phyloP scores from a whole-genome alignment of 176 grass and related monocot species.

The Hordeum vulgare region DNA sequence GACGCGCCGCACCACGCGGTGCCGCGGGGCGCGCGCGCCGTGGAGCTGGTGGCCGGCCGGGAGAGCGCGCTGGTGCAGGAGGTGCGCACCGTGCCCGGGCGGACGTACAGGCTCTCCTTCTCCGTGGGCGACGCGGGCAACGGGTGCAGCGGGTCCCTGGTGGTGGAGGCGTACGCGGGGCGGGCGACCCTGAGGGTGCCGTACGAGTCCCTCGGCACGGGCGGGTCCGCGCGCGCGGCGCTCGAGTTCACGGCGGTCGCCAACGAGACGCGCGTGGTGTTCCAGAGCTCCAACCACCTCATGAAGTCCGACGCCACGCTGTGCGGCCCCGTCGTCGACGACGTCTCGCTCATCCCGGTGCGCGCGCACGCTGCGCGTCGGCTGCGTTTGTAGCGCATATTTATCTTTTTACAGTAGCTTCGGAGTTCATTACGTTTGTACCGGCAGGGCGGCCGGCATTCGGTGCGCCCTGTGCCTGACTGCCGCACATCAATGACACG shows the following conservation, averaged over 20 bases:
- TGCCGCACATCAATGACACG: too few relatives aligned
- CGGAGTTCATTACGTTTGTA: too few relatives aligned
- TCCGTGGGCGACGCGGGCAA: constrained; percentile 35
- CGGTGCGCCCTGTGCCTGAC: too few relatives aligned
- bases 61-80: constrained; percentile 56
- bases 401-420: too few relatives aligned
- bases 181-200: not conserved
- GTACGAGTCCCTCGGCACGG: constrained; percentile 32
- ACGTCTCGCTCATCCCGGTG: too few relatives aligned
- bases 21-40: constrained; percentile 40
- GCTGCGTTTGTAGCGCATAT: too few relatives aligned
- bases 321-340: too few relatives aligned
- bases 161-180: constrained; percentile 41
- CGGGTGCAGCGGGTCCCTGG: constrained; percentile 24
- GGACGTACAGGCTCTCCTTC: constrained; percentile 39
- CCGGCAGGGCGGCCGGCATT: too few relatives aligned
- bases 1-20: constrained; percentile 47
- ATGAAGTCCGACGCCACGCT: constrained; percentile 33
- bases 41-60: constrained; percentile 48
- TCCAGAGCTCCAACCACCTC: constrained; percentile 34
- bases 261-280: constrained; percentile 31
- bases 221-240: constrained; percentile 23
- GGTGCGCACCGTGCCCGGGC: constrained; percentile 21
- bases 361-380: too few relatives aligned
- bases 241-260: constrained; percentile 32